These are phyloP conservation scores for Mucor mucedo DNA, from an alignment of 371 early-diverging fungal genomes.

Conservation along the genomic window DNA sequence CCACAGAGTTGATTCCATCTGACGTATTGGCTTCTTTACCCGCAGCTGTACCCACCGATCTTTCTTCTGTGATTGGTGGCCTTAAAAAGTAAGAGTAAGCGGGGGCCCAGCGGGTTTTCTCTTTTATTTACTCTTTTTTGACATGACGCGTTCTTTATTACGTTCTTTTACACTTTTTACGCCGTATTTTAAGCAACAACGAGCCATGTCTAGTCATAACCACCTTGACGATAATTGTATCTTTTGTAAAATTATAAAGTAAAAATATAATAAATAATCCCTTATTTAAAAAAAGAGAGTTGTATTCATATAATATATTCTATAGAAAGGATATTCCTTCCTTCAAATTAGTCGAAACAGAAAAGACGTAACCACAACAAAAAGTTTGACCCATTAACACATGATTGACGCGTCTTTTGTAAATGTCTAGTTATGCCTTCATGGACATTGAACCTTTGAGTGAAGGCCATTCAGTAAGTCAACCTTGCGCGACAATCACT, in stretches of 20 bases:
- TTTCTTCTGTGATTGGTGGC: not conserved
- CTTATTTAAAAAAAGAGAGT: constrained; percentile 67
- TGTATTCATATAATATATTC: not conserved
- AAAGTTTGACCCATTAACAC: not conserved
- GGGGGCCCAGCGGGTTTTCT: not conserved
- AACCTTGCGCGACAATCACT: not conserved
- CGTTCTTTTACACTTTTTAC: constrained; percentile 5
- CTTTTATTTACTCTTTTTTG: constrained; percentile 5
- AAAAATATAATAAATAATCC: constrained; percentile 67
- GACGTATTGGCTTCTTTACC: not conserved
- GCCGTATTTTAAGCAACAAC: constrained; percentile 5
- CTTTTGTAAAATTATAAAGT: constrained; percentile 90
- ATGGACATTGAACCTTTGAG: constrained; percentile 82
- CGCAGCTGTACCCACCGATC: not conserved
- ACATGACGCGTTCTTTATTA: constrained; percentile 19
- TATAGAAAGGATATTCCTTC: constrained; percentile 82
- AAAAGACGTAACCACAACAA: constrained; percentile 54
- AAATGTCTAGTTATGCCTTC: constrained; percentile 60
- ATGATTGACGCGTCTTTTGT: not conserved
- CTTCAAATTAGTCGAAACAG: constrained; percentile 81
- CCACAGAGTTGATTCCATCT: not conserved
- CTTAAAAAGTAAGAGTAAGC: not conserved
- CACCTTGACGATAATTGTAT: constrained; percentile 67
- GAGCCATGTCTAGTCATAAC: constrained; percentile 30
- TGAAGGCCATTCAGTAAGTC: constrained; percentile 78